Conservation (phyloP, 495 filamentous ascomycete genomes). For the Massariosphaeria phaeospora region DNA sequence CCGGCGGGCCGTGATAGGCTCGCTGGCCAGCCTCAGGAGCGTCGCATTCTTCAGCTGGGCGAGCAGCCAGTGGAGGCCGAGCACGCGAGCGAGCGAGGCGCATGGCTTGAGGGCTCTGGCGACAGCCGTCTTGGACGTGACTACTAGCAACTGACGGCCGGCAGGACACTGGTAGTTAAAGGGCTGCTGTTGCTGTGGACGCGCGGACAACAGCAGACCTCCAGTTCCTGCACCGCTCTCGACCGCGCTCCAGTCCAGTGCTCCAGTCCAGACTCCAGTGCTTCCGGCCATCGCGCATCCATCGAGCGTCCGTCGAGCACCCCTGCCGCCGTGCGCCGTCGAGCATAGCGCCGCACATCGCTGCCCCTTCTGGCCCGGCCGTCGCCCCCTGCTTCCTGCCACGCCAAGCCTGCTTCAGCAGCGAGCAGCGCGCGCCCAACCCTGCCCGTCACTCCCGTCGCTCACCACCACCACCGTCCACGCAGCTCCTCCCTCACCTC, state of each 20-base stretch:
- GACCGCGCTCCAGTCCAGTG: no score
- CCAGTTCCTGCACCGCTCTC: not conserved
- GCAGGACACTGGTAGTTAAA: not conserved
- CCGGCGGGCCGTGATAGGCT: not conserved
- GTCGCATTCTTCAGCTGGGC: constrained; percentile 26
- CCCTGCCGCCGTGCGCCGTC: not conserved
- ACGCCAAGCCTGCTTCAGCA: constrained; percentile 5
- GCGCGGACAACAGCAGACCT: not conserved
- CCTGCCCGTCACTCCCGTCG: constrained; percentile 3
- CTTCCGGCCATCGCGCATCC: no score
- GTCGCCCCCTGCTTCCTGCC: not conserved
- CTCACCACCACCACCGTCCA: constrained; percentile 11
- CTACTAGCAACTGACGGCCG: no score
- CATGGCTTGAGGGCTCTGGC: constrained; percentile 12
- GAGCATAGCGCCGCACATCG: constrained; percentile 8
- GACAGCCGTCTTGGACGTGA: not conserved
- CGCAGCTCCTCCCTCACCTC: constrained; percentile 2
- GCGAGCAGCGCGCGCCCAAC: constrained; percentile 1
- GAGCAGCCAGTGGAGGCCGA: constrained; percentile 9
- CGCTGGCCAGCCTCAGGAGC: not conserved
- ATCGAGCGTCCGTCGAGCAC: not conserved
- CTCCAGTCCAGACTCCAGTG: no score
- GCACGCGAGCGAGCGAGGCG: constrained; percentile 7
- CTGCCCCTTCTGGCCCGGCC: constrained; percentile 11
- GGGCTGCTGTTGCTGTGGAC: not conserved